Evolutionary conservation across 495 filamentous ascomycete genomes (phyloP).

Genomic region (Daldinia bambusicola): DNA sequence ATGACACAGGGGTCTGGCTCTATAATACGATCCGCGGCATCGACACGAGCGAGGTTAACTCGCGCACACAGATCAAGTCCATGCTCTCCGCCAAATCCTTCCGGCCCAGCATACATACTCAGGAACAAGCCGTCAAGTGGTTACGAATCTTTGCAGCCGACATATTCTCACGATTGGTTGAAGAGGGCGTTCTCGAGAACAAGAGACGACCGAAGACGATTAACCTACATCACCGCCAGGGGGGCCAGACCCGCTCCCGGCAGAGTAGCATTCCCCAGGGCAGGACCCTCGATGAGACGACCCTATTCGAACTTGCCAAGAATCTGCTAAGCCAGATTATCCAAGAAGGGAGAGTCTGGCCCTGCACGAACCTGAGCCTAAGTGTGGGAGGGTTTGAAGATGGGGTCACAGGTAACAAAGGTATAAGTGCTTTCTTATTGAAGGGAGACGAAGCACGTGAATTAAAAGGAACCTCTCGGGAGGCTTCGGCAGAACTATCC

Average conservation of each 20-base stretch:
- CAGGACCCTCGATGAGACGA: constrained; percentile 72
- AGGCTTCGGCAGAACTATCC: constrained; percentile 45
- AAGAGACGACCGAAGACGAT: constrained; percentile 86
- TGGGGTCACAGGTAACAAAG: constrained; percentile 80
- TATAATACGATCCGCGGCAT: constrained; percentile 87
- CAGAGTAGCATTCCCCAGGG: constrained; percentile 82
- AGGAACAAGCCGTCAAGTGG: constrained; percentile 89
- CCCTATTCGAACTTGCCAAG: constrained; percentile 81
- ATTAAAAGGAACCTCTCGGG: constrained; percentile 43
- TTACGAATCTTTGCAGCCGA: constrained; percentile 92
- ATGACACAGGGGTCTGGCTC: constrained; percentile 89
- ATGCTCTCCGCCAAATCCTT: constrained; percentile 99
- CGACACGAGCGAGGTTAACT: constrained; percentile 87
- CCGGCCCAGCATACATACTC: constrained; percentile 78
- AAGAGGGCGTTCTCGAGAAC: constrained; percentile 91
- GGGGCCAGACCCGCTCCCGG: constrained; percentile 74
- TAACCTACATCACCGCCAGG: constrained; percentile 81
- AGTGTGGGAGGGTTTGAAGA: constrained; percentile 93
- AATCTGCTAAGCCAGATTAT: constrained; percentile 79
- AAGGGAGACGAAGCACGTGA: constrained; percentile 78
- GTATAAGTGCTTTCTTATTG: constrained; percentile 85
- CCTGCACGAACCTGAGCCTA: constrained; percentile 84
- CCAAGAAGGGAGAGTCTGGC: constrained; percentile 82
- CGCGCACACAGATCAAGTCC: constrained; percentile 92
- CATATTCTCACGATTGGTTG: constrained; percentile 87